These are phyloP conservation scores for Domatiomyces globalis DNA, from an alignment of 2,329 filamentous ascomycete species.

Conservation along the genomic window DNA sequence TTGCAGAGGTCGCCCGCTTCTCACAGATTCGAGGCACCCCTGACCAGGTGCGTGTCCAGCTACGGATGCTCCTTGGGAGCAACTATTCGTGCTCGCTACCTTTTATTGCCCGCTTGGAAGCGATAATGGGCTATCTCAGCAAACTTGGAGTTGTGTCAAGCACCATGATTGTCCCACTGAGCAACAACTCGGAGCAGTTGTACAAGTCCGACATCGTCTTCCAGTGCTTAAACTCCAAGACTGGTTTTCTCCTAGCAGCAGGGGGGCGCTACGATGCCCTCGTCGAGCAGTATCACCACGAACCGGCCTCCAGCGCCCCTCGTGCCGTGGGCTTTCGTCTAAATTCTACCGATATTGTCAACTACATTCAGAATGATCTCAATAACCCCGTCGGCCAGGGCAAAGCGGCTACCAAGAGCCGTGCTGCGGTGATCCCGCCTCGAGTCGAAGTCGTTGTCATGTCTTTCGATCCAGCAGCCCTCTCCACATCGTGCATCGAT, in stretches of 20 bases:
- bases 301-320: slow-evolving; percentile 47
- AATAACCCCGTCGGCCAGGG: not conserved
- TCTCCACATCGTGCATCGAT: slow-evolving; percentile 62
- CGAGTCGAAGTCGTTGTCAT: slow-evolving; percentile 77
- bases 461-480: slow-evolving; percentile 64
- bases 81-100: slow-evolving; percentile 30
- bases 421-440: slow-evolving; percentile 2
- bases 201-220: slow-evolving; percentile 78
- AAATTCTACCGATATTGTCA: slow-evolving; percentile 14
- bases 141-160: slow-evolving; percentile 61
- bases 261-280: slow-evolving; percentile 86
- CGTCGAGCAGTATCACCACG: slow-evolving; percentile 68
- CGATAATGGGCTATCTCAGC: slow-evolving; percentile 63
- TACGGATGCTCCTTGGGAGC: slow-evolving; percentile 35
- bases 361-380: slow-evolving; percentile 7
- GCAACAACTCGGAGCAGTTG: slow-evolving; percentile 81
- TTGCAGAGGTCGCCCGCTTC: slow-evolving; percentile 81
- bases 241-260: slow-evolving; percentile 66
- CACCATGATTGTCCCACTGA: slow-evolving; percentile 70
- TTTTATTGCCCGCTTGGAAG: slow-evolving; percentile 62
- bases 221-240: slow-evolving; percentile 74
- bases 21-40: slow-evolving; percentile 56
- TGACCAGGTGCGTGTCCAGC: slow-evolving; percentile 11
- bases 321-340: slow-evolving; percentile 75
- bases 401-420: slow-evolving; percentile 1